Base-by-base conservation (phyloP, 768 basidiomycete genomes). In the Tephrocybe sp. region DNA sequence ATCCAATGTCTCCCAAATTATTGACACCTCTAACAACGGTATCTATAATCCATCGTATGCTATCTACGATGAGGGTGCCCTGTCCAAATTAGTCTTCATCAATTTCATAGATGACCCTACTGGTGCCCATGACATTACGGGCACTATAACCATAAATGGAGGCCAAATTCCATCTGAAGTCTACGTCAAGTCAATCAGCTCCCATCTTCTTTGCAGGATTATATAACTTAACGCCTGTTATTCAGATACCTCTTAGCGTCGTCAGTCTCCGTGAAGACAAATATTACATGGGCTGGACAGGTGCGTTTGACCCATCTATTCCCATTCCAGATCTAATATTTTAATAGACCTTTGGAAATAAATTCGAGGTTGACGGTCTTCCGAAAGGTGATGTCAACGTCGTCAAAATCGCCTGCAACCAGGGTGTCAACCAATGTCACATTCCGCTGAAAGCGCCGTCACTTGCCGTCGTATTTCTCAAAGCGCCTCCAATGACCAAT, bases 11-110 rank as follows among this genome's bases (percentile, higher is more conserved):
- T 81, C 86, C 1, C 86, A 80, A 51, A 75, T 92, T 21, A 66
- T 88, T 23, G 90, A 92, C 65, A 73, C 91, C 25, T 63, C 66
- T 20, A 73, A 76, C 42, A 81, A 81, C 55, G 60, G 59, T 56
- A 70, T 73, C 14, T 79, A 69, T 55, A 86, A 84, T 6, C 85
- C 89, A 52, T 73, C 78, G 5, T 86, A 90, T 64, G 86, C 79
- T 6, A 78, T 93, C 49, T 91, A 90, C 62, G 87, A 92, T 64
- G 76, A 85, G 50, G 81, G 80, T 17, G 70, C 63, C 2, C 79
- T 85, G 4, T 75, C 76, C n/a, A 77, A 84, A 34, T 73, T 89
- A 1, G 84, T 80, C 9, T 62, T 92, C 47, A 78, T 90, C 68
- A 93, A 92, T 66, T 91, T 78, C 58, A 73, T 88, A 43, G 73